phyloP scores from a whole-genome alignment of 176 grass and related monocot genomes.

The Poa pratensis region DNA sequence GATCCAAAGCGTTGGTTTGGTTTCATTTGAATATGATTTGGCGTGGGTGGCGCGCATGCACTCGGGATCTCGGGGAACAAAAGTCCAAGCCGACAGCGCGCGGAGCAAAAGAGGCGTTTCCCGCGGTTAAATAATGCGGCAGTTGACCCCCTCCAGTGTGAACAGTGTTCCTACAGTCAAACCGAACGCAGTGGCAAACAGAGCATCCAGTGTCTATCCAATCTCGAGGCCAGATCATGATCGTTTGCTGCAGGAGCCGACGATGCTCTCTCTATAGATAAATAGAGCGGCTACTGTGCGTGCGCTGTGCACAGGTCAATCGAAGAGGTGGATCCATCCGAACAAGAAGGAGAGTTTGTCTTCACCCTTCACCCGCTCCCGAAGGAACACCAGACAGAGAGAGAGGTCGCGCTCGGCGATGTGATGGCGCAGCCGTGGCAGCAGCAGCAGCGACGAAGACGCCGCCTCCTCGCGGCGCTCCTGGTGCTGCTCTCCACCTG shows the following conservation, averaged over 20 bases:
- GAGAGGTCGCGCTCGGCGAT: not conserved
- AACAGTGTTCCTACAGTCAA: not conserved
- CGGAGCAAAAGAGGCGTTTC: not conserved
- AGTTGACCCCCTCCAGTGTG: conserved; percentile 29
- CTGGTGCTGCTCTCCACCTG: conserved; percentile 37
- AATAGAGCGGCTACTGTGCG: not conserved
- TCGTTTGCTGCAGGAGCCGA: not conserved
- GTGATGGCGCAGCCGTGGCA: conserved; percentile 41
- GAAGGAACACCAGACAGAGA: not conserved
- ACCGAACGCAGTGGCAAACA: not conserved
- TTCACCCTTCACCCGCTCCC: not conserved
- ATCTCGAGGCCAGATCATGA: not conserved
- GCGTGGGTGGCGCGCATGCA: not conserved
- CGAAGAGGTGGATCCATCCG: not conserved
- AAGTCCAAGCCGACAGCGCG: conserved; percentile 41
- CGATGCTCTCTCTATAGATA: not conserved
- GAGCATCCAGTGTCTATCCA: too few species aligned
- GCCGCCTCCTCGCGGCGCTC: not conserved
- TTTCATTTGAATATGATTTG: not conserved
- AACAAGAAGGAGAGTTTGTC: not conserved
- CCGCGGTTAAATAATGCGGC: not conserved
- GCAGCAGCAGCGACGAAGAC: not conserved
- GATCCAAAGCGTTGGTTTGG: not conserved
- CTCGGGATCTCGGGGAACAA: conserved; percentile 36
- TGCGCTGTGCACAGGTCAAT: conserved; percentile 39